Evolutionary conservation across 2,329 filamentous ascomycete genomes (phyloP), one percentile per base, ranked within the genome.

Genomic region (Nothophoma quercina): DNA sequence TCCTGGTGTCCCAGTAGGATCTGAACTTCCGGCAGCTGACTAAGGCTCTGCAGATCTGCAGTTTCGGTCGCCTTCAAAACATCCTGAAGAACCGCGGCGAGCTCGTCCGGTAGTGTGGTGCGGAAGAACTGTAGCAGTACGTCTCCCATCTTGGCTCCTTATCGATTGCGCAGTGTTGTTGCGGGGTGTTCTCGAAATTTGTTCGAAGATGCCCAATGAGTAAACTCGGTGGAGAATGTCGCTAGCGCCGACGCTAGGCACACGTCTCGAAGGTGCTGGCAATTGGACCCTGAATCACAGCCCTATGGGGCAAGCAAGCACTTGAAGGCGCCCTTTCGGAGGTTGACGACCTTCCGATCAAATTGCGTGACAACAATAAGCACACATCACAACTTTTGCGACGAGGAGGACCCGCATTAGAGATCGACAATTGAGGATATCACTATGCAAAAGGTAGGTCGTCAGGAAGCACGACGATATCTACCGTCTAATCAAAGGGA

Each of bases 81-180:
- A 23, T 72, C 64, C 45, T 71, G 65, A 3, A 78, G 64, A 9
- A 74, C 64, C 7, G 60, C 60, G 9, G 69, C 73, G 2, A 80
- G 63, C 51, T 80, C 78, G 7, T 74, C 69, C 0, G 78, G 77
- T 36, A 81, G 61, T 9, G 67, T 72, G 21, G 62, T 65, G 28
- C 76, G 71, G 18, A 80, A 69, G 59, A 76, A 75, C n/a, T 42
- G 50, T 9, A 80, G 39, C 7, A 81, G 60, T 13, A 75, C 63
- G 55, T 81, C 79, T 7, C 66, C 64, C 77, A 79, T 80, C 5
- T 58, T 64, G 49, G 50, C 42, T 50, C 19, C 56, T 58, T 56
- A 51, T 53, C 28, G 45, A 50, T 51, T 51, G 45, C 35, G 46
- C 33, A 46, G 53, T 57, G 30, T 38, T 42, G 50, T 57, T 60